A percentile compares a stretch with the other conserved stretches of the same genome.
Evolutionary conservation across 257 asterid genomes (phyloP).

Genomic region (Ligustrum vulgare): DNA sequence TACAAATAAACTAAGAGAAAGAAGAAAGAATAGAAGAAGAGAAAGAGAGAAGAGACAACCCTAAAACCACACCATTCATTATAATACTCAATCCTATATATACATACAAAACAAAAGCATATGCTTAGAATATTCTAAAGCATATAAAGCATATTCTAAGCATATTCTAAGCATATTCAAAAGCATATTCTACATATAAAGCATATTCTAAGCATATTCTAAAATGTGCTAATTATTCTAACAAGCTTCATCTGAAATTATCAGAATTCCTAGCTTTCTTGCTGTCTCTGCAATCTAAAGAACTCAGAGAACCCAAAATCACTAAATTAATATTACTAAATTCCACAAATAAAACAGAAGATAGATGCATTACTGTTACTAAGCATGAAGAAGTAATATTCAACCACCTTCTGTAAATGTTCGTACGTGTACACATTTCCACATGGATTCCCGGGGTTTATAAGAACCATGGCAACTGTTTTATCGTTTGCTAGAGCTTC

Average conservation of each 20-base stretch:
- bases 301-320: background rate
- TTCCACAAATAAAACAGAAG: background rate
- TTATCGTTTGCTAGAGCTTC: conserved; percentile 57
- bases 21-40: too few species aligned
- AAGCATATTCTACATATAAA: too few species aligned
- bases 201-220: too few species aligned
- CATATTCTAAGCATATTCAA: too few species aligned
- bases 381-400: background rate
- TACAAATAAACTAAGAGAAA: too few species aligned
- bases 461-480: conserved; percentile 65
- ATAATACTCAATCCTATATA: too few species aligned
- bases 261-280: conserved; percentile 49
- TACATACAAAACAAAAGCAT: too few species aligned
- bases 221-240: too few species aligned
- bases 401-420: conserved; percentile 59
- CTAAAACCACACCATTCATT: too few species aligned
- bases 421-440: conserved; percentile 59
- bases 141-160: too few species aligned
- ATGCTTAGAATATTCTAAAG: too few species aligned
- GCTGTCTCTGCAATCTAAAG: conserved; percentile 70
- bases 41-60: too few species aligned
- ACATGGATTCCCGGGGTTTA: conserved; percentile 83
- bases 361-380: background rate
- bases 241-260: conserved; percentile 76
- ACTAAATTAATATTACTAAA: background rate